Percentiles rank a stretch among this genome's conserved stretches.
Conservation (phyloP, 257 asterid genomes). For the Eustoma russellianum region DNA sequence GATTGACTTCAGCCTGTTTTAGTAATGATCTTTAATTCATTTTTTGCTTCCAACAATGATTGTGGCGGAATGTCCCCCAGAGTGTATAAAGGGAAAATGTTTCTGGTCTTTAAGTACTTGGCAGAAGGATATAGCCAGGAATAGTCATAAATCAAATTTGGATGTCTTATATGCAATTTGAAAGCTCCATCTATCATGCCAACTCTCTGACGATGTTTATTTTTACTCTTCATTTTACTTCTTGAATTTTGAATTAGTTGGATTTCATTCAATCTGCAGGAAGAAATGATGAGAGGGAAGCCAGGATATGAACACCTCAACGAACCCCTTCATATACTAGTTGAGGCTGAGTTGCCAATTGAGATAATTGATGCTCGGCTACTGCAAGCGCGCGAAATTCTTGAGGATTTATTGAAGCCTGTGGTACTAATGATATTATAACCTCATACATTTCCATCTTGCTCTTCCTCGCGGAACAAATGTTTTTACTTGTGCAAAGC, state of each 20-base stretch:
- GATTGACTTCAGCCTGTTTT: not conserved
- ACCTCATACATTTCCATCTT: not conserved
- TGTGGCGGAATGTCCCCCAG: not conserved
- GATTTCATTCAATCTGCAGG: slow-evolving; percentile 32
- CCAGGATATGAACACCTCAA: slow-evolving; percentile 96
- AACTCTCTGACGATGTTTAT: too few relatives aligned
- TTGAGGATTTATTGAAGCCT: slow-evolving; percentile 90
- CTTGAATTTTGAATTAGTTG: not conserved
- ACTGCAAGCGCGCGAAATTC: slow-evolving; percentile 86
- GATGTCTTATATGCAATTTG: too few relatives aligned
- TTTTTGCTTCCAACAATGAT: not conserved
- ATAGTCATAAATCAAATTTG: too few relatives aligned
- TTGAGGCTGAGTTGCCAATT: slow-evolving; percentile 91
- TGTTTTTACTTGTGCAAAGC: too few relatives aligned
- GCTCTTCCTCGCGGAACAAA: not conserved
- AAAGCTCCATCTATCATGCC: too few relatives aligned
- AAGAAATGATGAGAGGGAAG: slow-evolving; percentile 98
- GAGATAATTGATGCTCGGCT: slow-evolving; percentile 90
- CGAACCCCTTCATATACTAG: slow-evolving; percentile 90
- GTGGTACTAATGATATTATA: slow-evolving; percentile 38
- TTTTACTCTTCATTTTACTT: not conserved
- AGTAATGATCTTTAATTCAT: not conserved
- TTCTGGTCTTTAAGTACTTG: too few relatives aligned
- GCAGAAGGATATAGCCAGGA: too few relatives aligned
- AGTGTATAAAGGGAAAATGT: not conserved